Evolutionary conservation across 2,329 filamentous ascomycete genomes (phyloP), one percentile per base, ranked within the genome.

Genomic region (Fusarium newnesense): DNA sequence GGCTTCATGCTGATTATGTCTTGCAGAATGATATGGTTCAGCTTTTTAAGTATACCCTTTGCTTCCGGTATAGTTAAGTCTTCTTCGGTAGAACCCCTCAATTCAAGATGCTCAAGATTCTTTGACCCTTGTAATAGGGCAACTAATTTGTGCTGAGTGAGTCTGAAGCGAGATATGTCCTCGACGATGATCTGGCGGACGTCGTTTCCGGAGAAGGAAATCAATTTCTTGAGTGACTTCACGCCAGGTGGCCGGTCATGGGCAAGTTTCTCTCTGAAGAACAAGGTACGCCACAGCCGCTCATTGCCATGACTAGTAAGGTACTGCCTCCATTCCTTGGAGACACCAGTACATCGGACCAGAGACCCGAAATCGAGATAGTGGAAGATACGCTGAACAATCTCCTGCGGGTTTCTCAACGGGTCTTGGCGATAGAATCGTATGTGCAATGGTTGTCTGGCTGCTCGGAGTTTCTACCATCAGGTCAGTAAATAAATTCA

Each of bases 381-480:
- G 19, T 75, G 75, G 40, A 84, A 81, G 12, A 84, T 81, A 19
- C 79, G 73, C 32, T 82, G 76, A 12, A 83, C 72, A 57, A 84
- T 75, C 53, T 84, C 83, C 7, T 76, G 63, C 0, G 83, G 83
- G 30, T 84, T 76, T 28, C 70, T 72, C 19, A 84, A 53, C 5
- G 83, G 83, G 61, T 84, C 83, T 40, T 75, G 75, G 34, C 78
- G 80, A 39, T 64, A 77, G 61, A 79, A 84, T 24, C 76, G 78
- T 18, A 69, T 62, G 36, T 83, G 81, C 6, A 84, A 68, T 8
- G 81, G 82, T 58, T 78, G 73, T n/a, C 82, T 78, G 9, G 79
- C 79, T 16, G 76, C 74, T 52, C 79, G 75, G 9, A 84, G 77
- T 75, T 82, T 79, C 83, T 84, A 28, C 2, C 11, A 28, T 30